Evolutionary conservation across 495 filamentous ascomycete genomes (phyloP).

Genomic region (Aspergillus baeticus): DNA sequence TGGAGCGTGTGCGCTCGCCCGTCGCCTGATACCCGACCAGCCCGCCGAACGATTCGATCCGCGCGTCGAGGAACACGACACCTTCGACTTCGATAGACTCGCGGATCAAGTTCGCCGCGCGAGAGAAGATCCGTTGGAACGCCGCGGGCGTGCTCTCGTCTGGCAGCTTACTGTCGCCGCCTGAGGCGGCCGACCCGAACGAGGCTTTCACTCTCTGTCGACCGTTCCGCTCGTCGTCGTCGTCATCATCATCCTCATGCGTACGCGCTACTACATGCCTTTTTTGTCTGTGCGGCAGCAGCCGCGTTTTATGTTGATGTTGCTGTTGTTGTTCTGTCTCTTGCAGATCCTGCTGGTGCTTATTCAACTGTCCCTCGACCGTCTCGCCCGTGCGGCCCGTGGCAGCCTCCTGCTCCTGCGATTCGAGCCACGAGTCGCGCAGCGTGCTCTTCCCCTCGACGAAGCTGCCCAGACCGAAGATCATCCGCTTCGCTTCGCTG

Average conservation of each 20-base stretch:
- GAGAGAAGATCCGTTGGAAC: conserved; percentile 19
- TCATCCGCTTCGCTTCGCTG: conserved; percentile 25
- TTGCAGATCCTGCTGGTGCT: conserved; percentile 23
- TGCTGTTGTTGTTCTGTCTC: conserved; percentile 6
- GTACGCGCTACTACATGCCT: background rate
- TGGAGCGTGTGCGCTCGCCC: conserved; percentile 3
- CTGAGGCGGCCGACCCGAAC: conserved; percentile 7
- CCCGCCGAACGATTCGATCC: conserved; percentile 18
- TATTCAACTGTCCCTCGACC: conserved; percentile 23
- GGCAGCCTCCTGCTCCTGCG: conserved; percentile 12
- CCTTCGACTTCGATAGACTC: conserved; percentile 54
- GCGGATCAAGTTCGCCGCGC: conserved; percentile 49
- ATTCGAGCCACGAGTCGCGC: conserved; percentile 25
- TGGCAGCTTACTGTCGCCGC: conserved; percentile 10
- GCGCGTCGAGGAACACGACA: conserved; percentile 50
- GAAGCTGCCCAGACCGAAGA: conserved; percentile 32
- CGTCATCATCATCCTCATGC: too few relatives aligned
- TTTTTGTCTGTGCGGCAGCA: background rate
- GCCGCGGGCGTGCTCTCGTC: conserved; percentile 6
- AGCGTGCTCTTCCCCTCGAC: conserved; percentile 28
- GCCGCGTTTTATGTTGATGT: background rate
- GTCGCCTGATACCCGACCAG: conserved; percentile 13
- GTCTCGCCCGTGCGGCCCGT: conserved; percentile 13
- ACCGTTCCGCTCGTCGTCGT: background rate
- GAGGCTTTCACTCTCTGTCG: background rate